Evolutionary conservation across 2,329 filamentous ascomycete species (phyloP).

Genomic region (Basipetospora sp.): DNA sequence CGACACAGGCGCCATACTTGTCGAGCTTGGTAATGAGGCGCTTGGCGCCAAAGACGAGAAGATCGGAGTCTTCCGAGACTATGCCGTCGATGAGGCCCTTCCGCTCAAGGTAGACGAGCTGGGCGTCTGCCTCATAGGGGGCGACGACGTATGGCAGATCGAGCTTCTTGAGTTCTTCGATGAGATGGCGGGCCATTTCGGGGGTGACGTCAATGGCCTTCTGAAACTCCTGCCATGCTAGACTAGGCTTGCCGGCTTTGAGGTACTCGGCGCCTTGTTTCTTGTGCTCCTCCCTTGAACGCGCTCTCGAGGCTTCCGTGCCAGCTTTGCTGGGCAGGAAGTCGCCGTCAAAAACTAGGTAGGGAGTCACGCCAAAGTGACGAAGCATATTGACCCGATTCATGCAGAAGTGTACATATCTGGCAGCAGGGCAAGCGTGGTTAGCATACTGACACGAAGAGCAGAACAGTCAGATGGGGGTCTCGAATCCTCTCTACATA

Average conservation of each 20-base stretch:
- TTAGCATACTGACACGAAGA: neutral
- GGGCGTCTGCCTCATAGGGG: constrained; percentile 94
- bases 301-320: constrained; percentile 67
- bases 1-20: constrained; percentile 81
- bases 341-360: constrained; percentile 91
- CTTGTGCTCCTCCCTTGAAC: constrained; percentile 62
- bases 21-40: constrained; percentile 85
- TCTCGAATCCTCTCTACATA: too few species aligned
- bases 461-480: neutral
- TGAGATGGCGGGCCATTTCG: constrained; percentile 81
- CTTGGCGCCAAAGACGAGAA: constrained; percentile 88
- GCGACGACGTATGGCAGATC: constrained; percentile 80
- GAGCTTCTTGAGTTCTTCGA: constrained; percentile 75
- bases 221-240: constrained; percentile 76
- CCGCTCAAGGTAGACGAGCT: constrained; percentile 83
- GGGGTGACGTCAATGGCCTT: constrained; percentile 93
- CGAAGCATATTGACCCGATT: constrained; percentile 84
- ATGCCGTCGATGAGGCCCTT: constrained; percentile 75
- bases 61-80: constrained; percentile 88
- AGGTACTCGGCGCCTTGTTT: constrained; percentile 63
- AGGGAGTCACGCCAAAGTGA: constrained; percentile 87
- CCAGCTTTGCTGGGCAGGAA: constrained; percentile 82
- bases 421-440: constrained; percentile 20
- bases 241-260: constrained; percentile 62
- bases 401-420: constrained; percentile 82